Evolutionary conservation across 805 yeast species (phyloP).

Genomic region (Teunomyces atbi): DNA sequence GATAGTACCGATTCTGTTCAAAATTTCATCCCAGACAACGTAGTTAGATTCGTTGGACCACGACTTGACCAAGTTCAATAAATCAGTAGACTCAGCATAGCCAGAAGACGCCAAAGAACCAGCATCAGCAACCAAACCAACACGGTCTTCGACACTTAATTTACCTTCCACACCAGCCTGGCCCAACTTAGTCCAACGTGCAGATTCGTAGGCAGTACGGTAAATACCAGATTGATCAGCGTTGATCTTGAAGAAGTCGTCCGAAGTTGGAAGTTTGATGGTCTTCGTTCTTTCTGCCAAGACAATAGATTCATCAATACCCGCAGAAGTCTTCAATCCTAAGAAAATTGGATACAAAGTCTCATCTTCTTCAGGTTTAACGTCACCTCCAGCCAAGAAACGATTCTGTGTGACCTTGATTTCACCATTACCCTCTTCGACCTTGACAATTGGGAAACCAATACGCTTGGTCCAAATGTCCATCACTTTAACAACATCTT

Average conservation of each 20-base stretch:
- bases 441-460: constrained; percentile 74
- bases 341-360: constrained; percentile 69
- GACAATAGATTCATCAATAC: constrained; percentile 58
- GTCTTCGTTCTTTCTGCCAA: constrained; percentile 45
- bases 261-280: constrained; percentile 36
- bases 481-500: constrained; percentile 72
- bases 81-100: constrained; percentile 57
- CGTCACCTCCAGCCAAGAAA: constrained; percentile 75
- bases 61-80: constrained; percentile 55
- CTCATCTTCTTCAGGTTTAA: constrained; percentile 68
- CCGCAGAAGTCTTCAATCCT: constrained; percentile 57
- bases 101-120: constrained; percentile 71
- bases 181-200: constrained; percentile 69
- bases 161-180: constrained; percentile 54
- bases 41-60: constrained; percentile 62
- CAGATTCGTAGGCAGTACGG: constrained; percentile 67
- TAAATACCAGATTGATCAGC: constrained; percentile 74
- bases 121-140: constrained; percentile 80
- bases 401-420: constrained; percentile 67
- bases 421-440: constrained; percentile 51
- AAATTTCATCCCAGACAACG: constrained; percentile 67
- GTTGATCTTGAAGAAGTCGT: constrained; percentile 66
- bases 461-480: constrained; percentile 76
- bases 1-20: constrained; percentile 47
- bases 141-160: constrained; percentile 72